Conservation (phyloP, 495 filamentous ascomycete species). For the Trichoderma orchidacearum region DNA sequence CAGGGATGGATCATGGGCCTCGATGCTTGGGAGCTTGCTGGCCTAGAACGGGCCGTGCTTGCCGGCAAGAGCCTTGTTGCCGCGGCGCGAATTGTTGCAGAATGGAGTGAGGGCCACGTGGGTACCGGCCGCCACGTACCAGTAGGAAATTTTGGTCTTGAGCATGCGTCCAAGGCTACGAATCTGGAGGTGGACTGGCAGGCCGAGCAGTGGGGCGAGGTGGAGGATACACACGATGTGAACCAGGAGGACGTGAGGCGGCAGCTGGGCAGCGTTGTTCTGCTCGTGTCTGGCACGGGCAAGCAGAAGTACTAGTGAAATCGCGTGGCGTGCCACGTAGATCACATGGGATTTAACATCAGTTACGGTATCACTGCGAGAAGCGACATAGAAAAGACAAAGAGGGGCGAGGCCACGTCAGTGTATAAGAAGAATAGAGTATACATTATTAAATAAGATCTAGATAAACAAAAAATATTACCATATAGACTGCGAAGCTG, state of each 20-base stretch:
- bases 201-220: constrained; percentile 83
- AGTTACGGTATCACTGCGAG: too few species aligned
- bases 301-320: neutral
- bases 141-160: constrained; percentile 39
- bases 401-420: too few species aligned
- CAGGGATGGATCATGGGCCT: constrained; percentile 64
- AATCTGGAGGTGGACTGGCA: constrained; percentile 86
- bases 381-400: neutral
- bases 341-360: too few species aligned
- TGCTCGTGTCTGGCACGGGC: constrained; percentile 54
- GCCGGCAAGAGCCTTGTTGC: constrained; percentile 78
- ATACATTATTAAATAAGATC: too few species aligned
- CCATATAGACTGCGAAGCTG: too few species aligned
- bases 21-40: constrained; percentile 66
- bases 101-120: constrained; percentile 71
- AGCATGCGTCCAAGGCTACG: constrained; percentile 62
- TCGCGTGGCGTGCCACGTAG: too few species aligned
- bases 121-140: constrained; percentile 10
- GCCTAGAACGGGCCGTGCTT: constrained; percentile 67
- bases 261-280: constrained; percentile 74
- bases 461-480: too few species aligned
- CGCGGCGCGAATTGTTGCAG: constrained; percentile 60
- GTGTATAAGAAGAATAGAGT: too few species aligned
- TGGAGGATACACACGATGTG: constrained; percentile 97
- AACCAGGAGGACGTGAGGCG: constrained; percentile 80